Evolutionary conservation across 805 yeast genomes (phyloP), one percentile per base, ranked within the genome.

Genomic region (Tetrapisispora nanseiensis): DNA sequence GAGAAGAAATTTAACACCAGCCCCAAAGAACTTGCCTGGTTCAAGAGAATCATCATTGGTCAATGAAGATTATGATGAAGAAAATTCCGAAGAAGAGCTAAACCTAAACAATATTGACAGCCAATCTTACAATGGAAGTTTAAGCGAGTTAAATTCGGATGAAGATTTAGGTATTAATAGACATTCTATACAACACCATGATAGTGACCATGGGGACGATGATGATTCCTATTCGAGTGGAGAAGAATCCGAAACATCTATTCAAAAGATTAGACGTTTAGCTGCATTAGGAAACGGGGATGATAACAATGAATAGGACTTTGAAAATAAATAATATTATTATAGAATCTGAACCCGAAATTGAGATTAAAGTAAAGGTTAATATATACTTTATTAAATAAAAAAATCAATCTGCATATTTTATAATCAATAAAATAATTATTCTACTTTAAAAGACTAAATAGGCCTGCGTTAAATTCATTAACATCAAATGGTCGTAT

Each of bases 241-340:
- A 10, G 36, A 39, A 24, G 41, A 39, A 13, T 39, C 41, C 12
- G 89, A 82, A 56, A 80, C 86, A 0, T 80, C 69, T n/a, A 75
- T 78, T 20, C 89, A 82, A 57, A 71, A 75, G 43, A 66, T 68
- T 31, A 72, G 89, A 51, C 69, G 89, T 45, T 59, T 82, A 43
- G 73, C 75, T 5, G 81, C 81, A 0, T 61, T 76, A 46, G 80
- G 81, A 6, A 29, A 2, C 59, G 62, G 36, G 56, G 60, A 19
- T 52, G 27, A 11, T 8, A 11, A 24, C 62, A 28, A 28, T 28
- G 11, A 24, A 24, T 24, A 11, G 11, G 8, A 24, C 11, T 24
- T 24, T 9, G 11, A 11, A 8, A 24, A 24, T 24, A 11, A 24
- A 24, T 9, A 24, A 24, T 24, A 9, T 24, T 9, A 11, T 24